Conservation (phyloP, 208 protist genomes). For the Acanthamoeba triangularis region DNA sequence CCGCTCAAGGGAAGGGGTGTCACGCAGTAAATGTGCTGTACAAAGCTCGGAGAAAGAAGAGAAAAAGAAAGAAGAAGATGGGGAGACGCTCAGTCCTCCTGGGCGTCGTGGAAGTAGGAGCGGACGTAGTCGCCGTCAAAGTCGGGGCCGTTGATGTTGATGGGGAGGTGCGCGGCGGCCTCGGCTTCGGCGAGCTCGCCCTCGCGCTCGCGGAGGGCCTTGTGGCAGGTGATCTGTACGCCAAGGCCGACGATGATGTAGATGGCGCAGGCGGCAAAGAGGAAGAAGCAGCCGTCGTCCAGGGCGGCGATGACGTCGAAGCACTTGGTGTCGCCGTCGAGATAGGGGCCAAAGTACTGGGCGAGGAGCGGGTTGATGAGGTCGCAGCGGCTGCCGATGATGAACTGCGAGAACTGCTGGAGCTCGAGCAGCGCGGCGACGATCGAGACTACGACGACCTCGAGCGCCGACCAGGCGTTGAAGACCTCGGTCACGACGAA, state of each 20-base stretch:
- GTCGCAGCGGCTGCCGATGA: conserved; percentile 91
- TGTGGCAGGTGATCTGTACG: conserved; percentile 53
- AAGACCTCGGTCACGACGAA: conserved; percentile 89
- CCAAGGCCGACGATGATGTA: conserved; percentile 74
- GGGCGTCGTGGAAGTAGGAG: not conserved
- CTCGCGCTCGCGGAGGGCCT: conserved; percentile 13
- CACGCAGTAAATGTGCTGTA: not conserved
- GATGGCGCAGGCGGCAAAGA: conserved; percentile 80
- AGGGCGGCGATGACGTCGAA: conserved; percentile 85
- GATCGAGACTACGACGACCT: conserved; percentile 95
- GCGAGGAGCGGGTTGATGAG: conserved; percentile 85
- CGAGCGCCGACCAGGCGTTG: conserved; percentile 94
- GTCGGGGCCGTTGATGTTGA: conserved; percentile 6
- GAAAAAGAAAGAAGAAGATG: not conserved
- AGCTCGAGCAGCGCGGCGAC: conserved; percentile 95
- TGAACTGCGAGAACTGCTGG: conserved; percentile 94
- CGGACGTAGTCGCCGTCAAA: not conserved
- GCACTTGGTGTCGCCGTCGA: conserved; percentile 79
- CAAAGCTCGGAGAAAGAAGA: not conserved
- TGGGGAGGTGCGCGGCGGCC: not conserved
- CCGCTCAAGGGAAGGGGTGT: too few species aligned
- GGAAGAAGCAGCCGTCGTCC: conserved; percentile 78
- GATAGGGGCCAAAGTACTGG: conserved; percentile 72
- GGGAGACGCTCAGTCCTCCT: not conserved
- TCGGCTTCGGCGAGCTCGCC: not conserved